These are phyloP conservation scores for Blastosporella zonata DNA, from an alignment of 1,284 basidiomycete genomes.

Conservation along the genomic window DNA sequence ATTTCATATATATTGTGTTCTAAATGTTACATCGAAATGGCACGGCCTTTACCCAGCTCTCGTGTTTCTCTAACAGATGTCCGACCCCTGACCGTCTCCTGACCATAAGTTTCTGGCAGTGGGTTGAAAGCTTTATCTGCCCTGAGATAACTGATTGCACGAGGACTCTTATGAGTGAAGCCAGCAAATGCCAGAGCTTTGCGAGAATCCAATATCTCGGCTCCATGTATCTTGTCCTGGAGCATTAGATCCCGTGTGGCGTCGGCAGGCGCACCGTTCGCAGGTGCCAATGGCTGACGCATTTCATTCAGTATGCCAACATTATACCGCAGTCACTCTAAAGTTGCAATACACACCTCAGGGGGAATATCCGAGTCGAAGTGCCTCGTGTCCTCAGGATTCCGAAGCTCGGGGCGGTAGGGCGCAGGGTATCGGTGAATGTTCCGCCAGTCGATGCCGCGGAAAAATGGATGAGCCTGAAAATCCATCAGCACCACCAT, in stretches of 20 bases:
- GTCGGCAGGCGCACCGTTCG: conserved; percentile 80
- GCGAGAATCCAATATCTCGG: conserved; percentile 83
- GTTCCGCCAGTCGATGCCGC: conserved; percentile 80
- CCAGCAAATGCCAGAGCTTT: conserved; percentile 90
- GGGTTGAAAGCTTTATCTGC: conserved; percentile 70
- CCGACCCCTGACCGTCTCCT: conserved; percentile 55
- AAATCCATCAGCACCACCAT: conserved; percentile 22
- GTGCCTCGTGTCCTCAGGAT: conserved; percentile 84
- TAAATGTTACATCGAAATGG: conserved; percentile 65
- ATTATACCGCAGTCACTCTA: conserved; percentile 14
- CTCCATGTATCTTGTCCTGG: conserved; percentile 79
- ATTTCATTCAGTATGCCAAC: conserved; percentile 25
- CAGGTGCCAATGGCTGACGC: conserved; percentile 82
- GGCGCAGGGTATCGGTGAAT: conserved; percentile 81
- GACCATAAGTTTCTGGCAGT: conserved; percentile 46
- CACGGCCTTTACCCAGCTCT: conserved; percentile 63
- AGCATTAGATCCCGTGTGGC: conserved; percentile 87
- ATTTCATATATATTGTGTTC: conserved; percentile 19
- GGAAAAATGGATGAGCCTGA: conserved; percentile 85
- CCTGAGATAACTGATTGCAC: conserved; percentile 68
- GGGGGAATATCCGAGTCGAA: conserved; percentile 92
- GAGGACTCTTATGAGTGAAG: conserved; percentile 85
- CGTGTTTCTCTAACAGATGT: conserved; percentile 54
- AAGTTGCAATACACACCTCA: conserved; percentile 58
- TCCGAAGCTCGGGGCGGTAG: conserved; percentile 79